Conservation (phyloP, 2,329 filamentous ascomycete species). For the Microsporum canis region DNA sequence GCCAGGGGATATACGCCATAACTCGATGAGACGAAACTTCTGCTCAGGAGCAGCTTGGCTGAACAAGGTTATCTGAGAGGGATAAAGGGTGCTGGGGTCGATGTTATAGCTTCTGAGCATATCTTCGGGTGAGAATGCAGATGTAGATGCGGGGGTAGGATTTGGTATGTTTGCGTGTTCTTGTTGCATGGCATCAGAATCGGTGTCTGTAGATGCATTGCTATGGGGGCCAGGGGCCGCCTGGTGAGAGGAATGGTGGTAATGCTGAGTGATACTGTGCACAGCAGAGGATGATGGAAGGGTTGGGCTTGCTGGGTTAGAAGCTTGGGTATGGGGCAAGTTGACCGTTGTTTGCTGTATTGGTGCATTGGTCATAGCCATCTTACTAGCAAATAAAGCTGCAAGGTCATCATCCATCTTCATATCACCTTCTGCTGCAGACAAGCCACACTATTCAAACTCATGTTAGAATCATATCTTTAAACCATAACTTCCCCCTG, state of each 20-base stretch:
- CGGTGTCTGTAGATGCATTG: conserved; percentile 20
- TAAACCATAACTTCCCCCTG: neutral
- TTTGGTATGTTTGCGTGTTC: neutral
- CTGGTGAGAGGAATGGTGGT: conserved; percentile 66
- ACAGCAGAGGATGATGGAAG: conserved; percentile 39
- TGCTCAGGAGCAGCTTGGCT: conserved; percentile 61
- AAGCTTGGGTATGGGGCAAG: conserved; percentile 22
- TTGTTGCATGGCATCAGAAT: neutral
- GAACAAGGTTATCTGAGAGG: conserved; percentile 69
- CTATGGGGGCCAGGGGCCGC: conserved; percentile 31
- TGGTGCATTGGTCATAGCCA: conserved; percentile 46
- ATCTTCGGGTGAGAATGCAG: conserved; percentile 36
- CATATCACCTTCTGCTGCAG: conserved; percentile 37
- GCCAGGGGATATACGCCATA: conserved; percentile 70
- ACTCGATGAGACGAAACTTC: conserved; percentile 62
- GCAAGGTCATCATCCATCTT: conserved; percentile 71
- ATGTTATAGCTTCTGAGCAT: conserved; percentile 57
- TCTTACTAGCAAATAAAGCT: conserved; percentile 64
- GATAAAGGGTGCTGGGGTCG: conserved; percentile 56
- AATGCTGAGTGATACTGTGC: conserved; percentile 72
- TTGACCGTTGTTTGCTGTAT: conserved; percentile 14
- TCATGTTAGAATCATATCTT: neutral
- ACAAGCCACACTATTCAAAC: conserved; percentile 31
- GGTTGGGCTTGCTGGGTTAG: conserved; percentile 14
- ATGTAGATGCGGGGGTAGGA: conserved; percentile 39